Conservation (phyloP, 495 filamentous ascomycete genomes). For the Xylaria intraflava region DNA sequence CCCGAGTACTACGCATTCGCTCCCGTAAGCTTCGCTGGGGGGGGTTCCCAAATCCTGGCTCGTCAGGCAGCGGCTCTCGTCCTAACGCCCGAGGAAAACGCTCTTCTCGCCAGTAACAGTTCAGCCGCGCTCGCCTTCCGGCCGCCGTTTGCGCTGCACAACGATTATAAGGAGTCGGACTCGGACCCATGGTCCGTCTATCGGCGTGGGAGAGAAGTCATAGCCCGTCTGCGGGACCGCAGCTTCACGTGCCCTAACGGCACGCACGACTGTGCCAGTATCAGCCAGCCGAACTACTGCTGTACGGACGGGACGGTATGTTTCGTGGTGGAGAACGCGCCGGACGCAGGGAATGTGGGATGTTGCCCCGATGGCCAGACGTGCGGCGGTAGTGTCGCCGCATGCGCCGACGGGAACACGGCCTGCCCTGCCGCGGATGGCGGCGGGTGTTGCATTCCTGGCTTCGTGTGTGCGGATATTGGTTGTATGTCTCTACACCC, state of each 20-base stretch:
- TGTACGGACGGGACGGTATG: conserved; percentile 64
- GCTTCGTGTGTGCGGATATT: conserved; percentile 67
- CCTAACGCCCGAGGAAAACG: conserved; percentile 17
- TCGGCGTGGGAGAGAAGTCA: conserved; percentile 29
- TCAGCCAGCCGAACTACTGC: conserved; percentile 70
- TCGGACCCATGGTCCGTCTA: conserved; percentile 16
- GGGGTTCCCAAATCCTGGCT: conserved; percentile 3
- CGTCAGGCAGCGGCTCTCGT: conserved; percentile 1
- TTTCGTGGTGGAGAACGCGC: conserved; percentile 46
- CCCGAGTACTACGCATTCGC: conserved; percentile 51
- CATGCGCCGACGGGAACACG: conserved; percentile 58
- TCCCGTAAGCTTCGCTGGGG: background rate
- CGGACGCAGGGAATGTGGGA: conserved; percentile 73
- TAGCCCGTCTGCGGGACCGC: conserved; percentile 36
- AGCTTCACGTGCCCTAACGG: conserved; percentile 70
- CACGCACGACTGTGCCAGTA: conserved; percentile 58
- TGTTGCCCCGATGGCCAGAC: conserved; percentile 71
- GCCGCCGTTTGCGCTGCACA: conserved; percentile 34
- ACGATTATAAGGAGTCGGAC: conserved; percentile 8
- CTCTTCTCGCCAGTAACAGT: conserved; percentile 20
- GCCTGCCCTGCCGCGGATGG: conserved; percentile 62
- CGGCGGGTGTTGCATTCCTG: conserved; percentile 82
- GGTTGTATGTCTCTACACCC: conserved; percentile 58
- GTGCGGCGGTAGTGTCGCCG: conserved; percentile 59
- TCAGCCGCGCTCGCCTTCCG: conserved; percentile 25